phyloP scores from a whole-genome alignment of 2,329 filamentous ascomycete species.

The Oidium heveae region DNA sequence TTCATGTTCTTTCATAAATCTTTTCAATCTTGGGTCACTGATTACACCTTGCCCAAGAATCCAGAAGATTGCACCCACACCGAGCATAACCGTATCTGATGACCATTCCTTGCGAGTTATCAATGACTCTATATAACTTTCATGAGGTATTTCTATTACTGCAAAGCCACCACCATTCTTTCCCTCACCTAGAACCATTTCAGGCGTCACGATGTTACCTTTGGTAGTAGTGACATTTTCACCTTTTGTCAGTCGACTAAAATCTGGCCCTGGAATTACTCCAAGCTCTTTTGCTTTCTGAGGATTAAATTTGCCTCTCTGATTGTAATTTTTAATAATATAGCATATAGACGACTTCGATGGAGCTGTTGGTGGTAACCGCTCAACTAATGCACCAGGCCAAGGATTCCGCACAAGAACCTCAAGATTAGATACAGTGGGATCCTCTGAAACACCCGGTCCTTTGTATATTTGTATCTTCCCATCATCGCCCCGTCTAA shows the following conservation, averaged over 20 bases:
- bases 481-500: slow-evolving; percentile 37
- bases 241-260: slow-evolving; percentile 29
- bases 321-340: slow-evolving; percentile 50
- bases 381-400: slow-evolving; percentile 40
- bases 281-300: slow-evolving; percentile 37
- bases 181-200: slow-evolving; percentile 55
- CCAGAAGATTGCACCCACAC: slow-evolving; percentile 53
- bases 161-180: slow-evolving; percentile 49
- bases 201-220: slow-evolving; percentile 49
- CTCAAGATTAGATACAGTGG: slow-evolving; percentile 32
- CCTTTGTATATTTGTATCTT: slow-evolving; percentile 45
- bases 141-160: slow-evolving; percentile 52
- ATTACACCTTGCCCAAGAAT: slow-evolving; percentile 46
- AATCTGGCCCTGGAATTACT: slow-evolving; percentile 33
- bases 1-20: slow-evolving; percentile 40
- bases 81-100: slow-evolving; percentile 34
- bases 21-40: slow-evolving; percentile 32
- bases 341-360: slow-evolving; percentile 56
- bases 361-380: slow-evolving; percentile 42
- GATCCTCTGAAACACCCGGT: slow-evolving; percentile 28
- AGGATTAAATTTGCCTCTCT: slow-evolving; percentile 59
- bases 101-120: slow-evolving; percentile 49
- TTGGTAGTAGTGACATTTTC: slow-evolving; percentile 34
- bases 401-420: slow-evolving; percentile 56
- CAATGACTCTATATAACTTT: slow-evolving; percentile 43